These are phyloP conservation scores for Myrica gale DNA, from an alignment of 306 rosid genomes.

Conservation along the genomic window DNA sequence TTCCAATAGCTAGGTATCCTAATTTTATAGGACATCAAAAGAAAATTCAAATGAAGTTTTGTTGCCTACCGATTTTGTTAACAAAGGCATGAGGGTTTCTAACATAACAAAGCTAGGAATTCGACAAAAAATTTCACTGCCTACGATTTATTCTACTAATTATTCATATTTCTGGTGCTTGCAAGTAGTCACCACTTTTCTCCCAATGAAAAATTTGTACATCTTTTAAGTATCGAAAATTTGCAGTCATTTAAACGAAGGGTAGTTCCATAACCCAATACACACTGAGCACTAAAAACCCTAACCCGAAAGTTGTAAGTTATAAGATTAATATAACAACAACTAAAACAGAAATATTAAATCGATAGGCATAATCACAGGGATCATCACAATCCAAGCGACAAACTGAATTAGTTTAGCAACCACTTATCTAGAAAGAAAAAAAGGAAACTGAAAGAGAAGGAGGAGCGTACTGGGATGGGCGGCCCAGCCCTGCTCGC, in stretches of 20 bases:
- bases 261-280: neutral
- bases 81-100: neutral
- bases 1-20: neutral
- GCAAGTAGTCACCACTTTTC: neutral
- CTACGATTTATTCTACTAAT: neutral
- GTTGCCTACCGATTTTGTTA: neutral
- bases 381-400: neutral
- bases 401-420: neutral
- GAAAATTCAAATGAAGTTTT: neutral
- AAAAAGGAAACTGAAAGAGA: constrained; percentile 2
- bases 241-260: neutral
- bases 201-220: neutral
- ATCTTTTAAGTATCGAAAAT: neutral
- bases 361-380: neutral
- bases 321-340: neutral
- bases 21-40: neutral
- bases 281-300: constrained; percentile 14
- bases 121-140: no score
- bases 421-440: neutral
- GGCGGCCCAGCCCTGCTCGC: constrained; percentile 99
- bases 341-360: neutral
- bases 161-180: neutral
- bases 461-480: constrained; percentile 62
- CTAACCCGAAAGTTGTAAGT: constrained; percentile 3
- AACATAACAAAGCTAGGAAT: no score